Evolutionary conservation across 176 grass and related monocot species (phyloP).

Genomic region (Oryza officinalis): DNA sequence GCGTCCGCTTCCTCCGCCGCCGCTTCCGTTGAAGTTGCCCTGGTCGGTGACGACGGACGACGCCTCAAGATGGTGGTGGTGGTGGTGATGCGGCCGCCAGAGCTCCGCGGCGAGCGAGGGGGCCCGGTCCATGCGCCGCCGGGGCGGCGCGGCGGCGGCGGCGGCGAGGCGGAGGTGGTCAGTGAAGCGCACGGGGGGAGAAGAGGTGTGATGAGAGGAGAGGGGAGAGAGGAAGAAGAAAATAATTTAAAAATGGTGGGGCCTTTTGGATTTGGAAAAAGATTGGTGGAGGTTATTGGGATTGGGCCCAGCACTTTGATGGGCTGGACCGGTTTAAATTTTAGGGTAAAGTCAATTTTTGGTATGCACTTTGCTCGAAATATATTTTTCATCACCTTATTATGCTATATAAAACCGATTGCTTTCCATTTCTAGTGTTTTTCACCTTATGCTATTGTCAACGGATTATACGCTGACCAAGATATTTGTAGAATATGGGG

Average conservation of each 20-base stretch:
- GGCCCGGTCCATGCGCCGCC: slow-evolving; percentile 24
- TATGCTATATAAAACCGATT: too few relatives aligned
- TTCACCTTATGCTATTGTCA: too few relatives aligned
- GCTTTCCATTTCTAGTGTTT: too few relatives aligned
- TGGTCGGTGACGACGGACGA: slow-evolving; percentile 52
- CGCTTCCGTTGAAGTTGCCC: slow-evolving; percentile 31
- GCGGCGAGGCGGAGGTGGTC: neutral
- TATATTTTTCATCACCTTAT: too few relatives aligned
- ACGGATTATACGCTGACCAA: too few relatives aligned
- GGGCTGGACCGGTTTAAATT: too few relatives aligned
- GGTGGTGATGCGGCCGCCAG: slow-evolving; percentile 10
- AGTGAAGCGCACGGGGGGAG: neutral
- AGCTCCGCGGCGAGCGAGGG: slow-evolving; percentile 30
- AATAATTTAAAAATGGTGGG: neutral
- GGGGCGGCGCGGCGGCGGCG: neutral
- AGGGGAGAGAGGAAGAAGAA: neutral
- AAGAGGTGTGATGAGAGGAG: too few relatives aligned
- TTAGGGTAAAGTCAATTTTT: too few relatives aligned
- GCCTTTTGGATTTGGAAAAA: neutral
- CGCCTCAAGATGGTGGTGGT: slow-evolving; percentile 14
- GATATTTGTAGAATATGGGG: too few relatives aligned
- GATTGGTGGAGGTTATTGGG: neutral
- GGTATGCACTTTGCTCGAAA: too few relatives aligned
- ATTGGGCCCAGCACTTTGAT: neutral
- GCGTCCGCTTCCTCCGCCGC: slow-evolving; percentile 25